A percentile compares a stretch with the other conserved stretches of the same genome.
Conservation (phyloP, 163 green algal genomes). For the Chlamydomonas reinhardtii region DNA sequence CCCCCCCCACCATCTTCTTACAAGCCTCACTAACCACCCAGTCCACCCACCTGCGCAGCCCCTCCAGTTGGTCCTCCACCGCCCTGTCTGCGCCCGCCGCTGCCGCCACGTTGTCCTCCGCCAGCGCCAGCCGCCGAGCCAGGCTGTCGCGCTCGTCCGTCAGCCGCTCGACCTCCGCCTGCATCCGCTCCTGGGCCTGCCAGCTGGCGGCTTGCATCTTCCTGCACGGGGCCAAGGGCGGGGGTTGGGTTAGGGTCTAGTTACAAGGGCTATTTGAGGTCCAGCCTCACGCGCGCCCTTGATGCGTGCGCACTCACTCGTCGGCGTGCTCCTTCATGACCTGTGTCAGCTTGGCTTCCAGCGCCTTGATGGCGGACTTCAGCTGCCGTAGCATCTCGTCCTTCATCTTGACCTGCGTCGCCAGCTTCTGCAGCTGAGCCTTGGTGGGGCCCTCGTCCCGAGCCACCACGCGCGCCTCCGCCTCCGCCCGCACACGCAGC, state of each 20-base stretch:
- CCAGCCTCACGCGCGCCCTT: too few relatives aligned
- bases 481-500: background rate
- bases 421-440: slow-evolving; percentile 53
- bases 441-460: slow-evolving; percentile 49
- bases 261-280: background rate
- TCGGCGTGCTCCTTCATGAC: slow-evolving; percentile 69
- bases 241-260: too few relatives aligned
- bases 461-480: slow-evolving; percentile 16
- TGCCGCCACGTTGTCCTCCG: slow-evolving; percentile 52
- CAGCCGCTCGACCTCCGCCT: slow-evolving; percentile 60
- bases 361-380: slow-evolving; percentile 73
- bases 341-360: slow-evolving; percentile 75
- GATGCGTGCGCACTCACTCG: too few relatives aligned
- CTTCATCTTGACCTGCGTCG: slow-evolving; percentile 59
- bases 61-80: slow-evolving; percentile 29
- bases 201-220: slow-evolving; percentile 71
- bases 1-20: too few relatives aligned
- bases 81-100: slow-evolving; percentile 25
- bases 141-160: slow-evolving; percentile 55
- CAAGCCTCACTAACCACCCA: too few relatives aligned
- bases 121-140: slow-evolving; percentile 55
- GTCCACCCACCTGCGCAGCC: background rate
- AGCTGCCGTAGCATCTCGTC: slow-evolving; percentile 78
- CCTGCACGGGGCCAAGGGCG: slow-evolving; percentile 36
- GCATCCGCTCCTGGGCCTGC: slow-evolving; percentile 67